Conservation (phyloP, 768 basidiomycete genomes). For the Mycena rebaudengoi region DNA sequence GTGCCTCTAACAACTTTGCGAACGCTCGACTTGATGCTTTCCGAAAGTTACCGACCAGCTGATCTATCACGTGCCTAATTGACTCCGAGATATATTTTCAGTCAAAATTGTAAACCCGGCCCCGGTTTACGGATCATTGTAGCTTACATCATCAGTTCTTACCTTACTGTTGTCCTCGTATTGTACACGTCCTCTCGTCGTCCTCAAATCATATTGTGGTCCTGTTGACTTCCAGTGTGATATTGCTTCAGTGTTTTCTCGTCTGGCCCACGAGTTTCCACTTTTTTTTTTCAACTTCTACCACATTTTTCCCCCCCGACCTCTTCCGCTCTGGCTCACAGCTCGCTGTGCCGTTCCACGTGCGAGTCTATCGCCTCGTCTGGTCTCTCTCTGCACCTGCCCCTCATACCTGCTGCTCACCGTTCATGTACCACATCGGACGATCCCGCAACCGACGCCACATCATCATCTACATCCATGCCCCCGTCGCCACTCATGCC, state of each 20-base stretch:
- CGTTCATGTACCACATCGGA: background rate
- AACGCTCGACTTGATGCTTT: too few relatives aligned
- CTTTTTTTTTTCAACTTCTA: constrained; percentile 3
- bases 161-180: too few relatives aligned
- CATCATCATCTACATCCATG: background rate
- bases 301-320: background rate
- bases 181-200: background rate
- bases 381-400: background rate
- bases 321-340: background rate
- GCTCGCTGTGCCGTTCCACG: background rate
- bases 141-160: too few relatives aligned
- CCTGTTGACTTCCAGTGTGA: constrained; percentile 2
- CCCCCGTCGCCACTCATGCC: background rate
- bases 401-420: background rate
- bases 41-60: too few relatives aligned
- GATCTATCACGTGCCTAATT: too few relatives aligned
- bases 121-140: too few relatives aligned
- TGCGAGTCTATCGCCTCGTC: background rate
- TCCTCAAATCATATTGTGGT: background rate
- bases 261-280: constrained; percentile 4
- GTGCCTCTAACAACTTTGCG: too few relatives aligned
- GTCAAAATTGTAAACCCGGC: too few relatives aligned
- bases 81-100: too few relatives aligned
- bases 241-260: background rate
- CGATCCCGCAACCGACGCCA: background rate